A percentile compares a stretch with the other conserved stretches of the same genome.
Conservation (phyloP, 2,329 filamentous ascomycete species). For the Penicillium sp. region DNA sequence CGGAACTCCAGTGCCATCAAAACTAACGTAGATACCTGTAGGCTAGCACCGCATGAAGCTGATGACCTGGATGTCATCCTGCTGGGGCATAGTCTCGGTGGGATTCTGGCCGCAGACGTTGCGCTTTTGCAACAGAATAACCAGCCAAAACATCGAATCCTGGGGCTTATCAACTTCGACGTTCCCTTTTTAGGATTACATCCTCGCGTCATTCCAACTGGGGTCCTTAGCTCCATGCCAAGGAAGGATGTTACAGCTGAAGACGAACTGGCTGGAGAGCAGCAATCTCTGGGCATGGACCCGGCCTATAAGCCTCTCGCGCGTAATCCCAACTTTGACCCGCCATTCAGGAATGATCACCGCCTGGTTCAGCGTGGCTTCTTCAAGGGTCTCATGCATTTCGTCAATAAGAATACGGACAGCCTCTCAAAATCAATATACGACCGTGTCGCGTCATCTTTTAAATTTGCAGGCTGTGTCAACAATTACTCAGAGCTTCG, state of each 20-base stretch:
- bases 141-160: slow-evolving; percentile 60
- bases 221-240: slow-evolving; percentile 70
- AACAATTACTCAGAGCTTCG: slow-evolving; percentile 70
- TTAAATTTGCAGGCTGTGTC: slow-evolving; percentile 78
- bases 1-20: not conserved
- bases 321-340: slow-evolving; percentile 65
- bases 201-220: slow-evolving; percentile 77
- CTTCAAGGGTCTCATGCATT: slow-evolving; percentile 61
- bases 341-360: slow-evolving; percentile 70
- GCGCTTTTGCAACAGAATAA: slow-evolving; percentile 51
- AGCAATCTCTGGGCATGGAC: slow-evolving; percentile 18
- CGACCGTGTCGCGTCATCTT: slow-evolving; percentile 69
- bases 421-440: slow-evolving; percentile 66
- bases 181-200: slow-evolving; percentile 85
- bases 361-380: slow-evolving; percentile 64
- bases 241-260: slow-evolving; percentile 18
- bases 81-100: slow-evolving; percentile 86
- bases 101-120: slow-evolving; percentile 74
- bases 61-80: slow-evolving; percentile 72
- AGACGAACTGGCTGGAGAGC: slow-evolving; percentile 15
- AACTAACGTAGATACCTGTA: slow-evolving; percentile 22
- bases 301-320: slow-evolving; percentile 20
- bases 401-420: slow-evolving; percentile 75
- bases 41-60: slow-evolving; percentile 71
- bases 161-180: slow-evolving; percentile 79